Evolutionary conservation across 352 stramenopile species (phyloP), one percentile per base, ranked within the genome.

Genomic region (Phytophthora uliginosa): DNA sequence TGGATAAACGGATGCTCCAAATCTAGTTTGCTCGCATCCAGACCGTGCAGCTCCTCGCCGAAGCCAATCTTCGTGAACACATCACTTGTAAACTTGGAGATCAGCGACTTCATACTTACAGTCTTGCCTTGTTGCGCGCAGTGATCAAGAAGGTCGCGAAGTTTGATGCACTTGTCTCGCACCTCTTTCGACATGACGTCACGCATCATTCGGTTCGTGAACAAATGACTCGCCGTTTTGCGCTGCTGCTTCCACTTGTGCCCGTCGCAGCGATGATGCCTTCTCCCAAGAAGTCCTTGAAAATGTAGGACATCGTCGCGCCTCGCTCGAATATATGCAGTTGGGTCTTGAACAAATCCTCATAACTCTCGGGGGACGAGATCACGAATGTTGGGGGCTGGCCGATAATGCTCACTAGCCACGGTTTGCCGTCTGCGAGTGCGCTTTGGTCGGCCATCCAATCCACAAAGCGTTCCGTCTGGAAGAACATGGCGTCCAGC

Each of bases 221-320:
- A 95, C 36, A 98, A 91, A 60, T 98, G 88, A 57, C 87, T 95
- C 66, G 89, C 90, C 1, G 73, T 89, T 72, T 95, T 95, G 66
- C 88, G 84, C 65, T 97, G 90, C 31, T 83, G 61, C 5, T 56
- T 58, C 89, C 90, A 96, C 31, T 60, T 70, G 26, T 79, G 61
- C 0, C 83, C 82, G 40, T 95, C 88, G 12, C 71, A 3, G 71
- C 78, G 54, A 95, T 88, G 68, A 96, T 94, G 48, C 86, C 85
- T 24, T 85, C 78, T 48, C 88, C 81, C 51, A 95, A 59, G 2
- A 96, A 78, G 51, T 94, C 77, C 22, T 69, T 71, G 20, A 89
- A 76, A n/a, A 82, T 72, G 18, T 71, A 66, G 7, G 61, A 61
- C 52, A 80, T 86, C 13, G 61, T 78, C 18, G 54, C 55, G 8